Percentiles rank a stretch among this genome's conserved stretches.
phyloP scores from a whole-genome alignment of 345 rosid genomes.

The Pistacia integerrima region DNA sequence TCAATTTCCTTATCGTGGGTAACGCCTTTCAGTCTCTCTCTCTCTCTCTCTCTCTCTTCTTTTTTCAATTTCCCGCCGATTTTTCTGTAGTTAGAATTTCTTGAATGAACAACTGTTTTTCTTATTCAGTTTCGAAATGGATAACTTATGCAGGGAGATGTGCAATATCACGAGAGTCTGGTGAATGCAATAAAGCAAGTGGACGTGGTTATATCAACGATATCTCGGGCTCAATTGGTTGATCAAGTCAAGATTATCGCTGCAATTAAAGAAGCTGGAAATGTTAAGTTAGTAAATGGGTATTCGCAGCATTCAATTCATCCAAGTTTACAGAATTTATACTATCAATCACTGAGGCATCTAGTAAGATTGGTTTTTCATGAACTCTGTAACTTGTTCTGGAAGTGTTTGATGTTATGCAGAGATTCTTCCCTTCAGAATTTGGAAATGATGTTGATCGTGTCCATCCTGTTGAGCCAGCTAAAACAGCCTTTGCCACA shows the following conservation, averaged over 20 bases:
- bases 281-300: slow-evolving; percentile 41
- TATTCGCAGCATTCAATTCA: neutral
- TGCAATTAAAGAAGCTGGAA: slow-evolving; percentile 72
- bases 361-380: neutral
- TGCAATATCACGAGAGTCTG: slow-evolving; percentile 47
- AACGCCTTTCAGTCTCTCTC: neutral
- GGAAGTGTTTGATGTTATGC: neutral
- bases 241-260: slow-evolving; percentile 53
- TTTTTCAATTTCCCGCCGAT: neutral
- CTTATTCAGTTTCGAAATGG: too few relatives aligned
- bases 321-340: neutral
- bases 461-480: slow-evolving; percentile 49
- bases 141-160: slow-evolving; percentile 59
- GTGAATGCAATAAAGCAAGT: slow-evolving; percentile 58
- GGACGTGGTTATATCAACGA: slow-evolving; percentile 56
- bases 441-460: slow-evolving; percentile 64
- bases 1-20: slow-evolving; percentile 13
- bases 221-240: slow-evolving; percentile 34
- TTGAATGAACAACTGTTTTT: too few relatives aligned
- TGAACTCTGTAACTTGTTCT: neutral
- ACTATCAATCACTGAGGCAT: neutral
- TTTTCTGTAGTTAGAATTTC: neutral
- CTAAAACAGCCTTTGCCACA: slow-evolving; percentile 38
- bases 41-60: neutral
- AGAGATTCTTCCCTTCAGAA: slow-evolving; percentile 68